These are phyloP conservation scores for Apiotrichum sp. DNA, from an alignment of 1,284 basidiomycete species.

Conservation along the genomic window DNA sequence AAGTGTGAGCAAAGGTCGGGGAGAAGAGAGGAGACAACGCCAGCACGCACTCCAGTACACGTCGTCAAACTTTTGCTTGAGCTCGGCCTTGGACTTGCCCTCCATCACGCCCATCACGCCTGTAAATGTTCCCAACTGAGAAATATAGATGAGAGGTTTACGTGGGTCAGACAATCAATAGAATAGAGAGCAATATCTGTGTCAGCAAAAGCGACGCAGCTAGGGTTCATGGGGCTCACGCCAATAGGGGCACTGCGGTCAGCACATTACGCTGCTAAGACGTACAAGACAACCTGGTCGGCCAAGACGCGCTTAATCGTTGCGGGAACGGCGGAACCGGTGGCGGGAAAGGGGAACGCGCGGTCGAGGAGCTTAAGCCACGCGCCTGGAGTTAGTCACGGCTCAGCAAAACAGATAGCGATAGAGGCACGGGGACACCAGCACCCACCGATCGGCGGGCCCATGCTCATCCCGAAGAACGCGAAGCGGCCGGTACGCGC, in stretches of 20 bases:
- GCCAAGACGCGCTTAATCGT: constrained; percentile 68
- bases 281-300: constrained; percentile 72
- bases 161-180: background rate
- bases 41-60: too few species aligned
- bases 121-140: constrained; percentile 70
- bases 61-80: constrained; percentile 59
- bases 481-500: constrained; percentile 75
- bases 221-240: constrained; percentile 1
- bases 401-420: too few species aligned
- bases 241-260: constrained; percentile 8
- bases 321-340: constrained; percentile 17
- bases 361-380: constrained; percentile 77
- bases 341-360: constrained; percentile 58
- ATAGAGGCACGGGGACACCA: too few species aligned
- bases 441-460: constrained; percentile 49
- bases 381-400: constrained; percentile 56
- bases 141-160: too few species aligned
- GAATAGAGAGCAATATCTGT: too few species aligned
- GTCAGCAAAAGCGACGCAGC: too few species aligned
- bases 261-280: too few species aligned
- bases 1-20: too few species aligned
- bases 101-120: constrained; percentile 86
- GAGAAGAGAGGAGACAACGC: too few species aligned
- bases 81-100: constrained; percentile 55
- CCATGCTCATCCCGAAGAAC: constrained; percentile 70